Evolutionary conservation across 2,329 filamentous ascomycete genomes (phyloP), one percentile per base, ranked within the genome.

Genomic region (Fusarium sp.): DNA sequence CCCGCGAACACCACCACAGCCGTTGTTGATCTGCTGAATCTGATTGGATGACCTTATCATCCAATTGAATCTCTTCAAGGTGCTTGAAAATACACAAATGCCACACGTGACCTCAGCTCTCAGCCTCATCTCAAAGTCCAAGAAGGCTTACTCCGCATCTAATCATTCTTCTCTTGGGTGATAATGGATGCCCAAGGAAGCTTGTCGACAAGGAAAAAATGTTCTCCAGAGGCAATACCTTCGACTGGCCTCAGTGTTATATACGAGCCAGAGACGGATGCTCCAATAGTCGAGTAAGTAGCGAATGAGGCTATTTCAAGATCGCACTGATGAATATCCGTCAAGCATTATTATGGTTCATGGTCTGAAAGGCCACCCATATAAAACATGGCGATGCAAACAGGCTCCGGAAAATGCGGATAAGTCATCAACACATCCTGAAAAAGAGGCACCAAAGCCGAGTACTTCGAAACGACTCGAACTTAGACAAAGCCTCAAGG

Each of bases 281-380:
- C 10, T 2, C 32, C 49, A 4, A 52, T 52, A 35, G 49, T 25
- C 5, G 49, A 52, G 49, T 52, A 21, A 52, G 47, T 25, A 5
- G 15, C 15, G 10, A 16, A 9, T 25, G 15, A 16, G 9, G 15
- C 4, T 6, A 19, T 46, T 9, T 35, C 1, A 19, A 35, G 6
- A 13, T 25, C 32, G 18, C 2, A 4, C 12, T 19, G 15, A n/a
- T 52, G 16, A 25, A 52, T 12, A 10, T 35, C 9, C 15, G 6
- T 8, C 2, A 16, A 73, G 67, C 25, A 73, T 74, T 15, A 13
- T 73, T 8, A 4, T 74, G 2, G 44, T 73, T 6, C 67, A 71
- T 50, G 70, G 70, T 7, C 42, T 71, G 7, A 33, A 68, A 38
- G 70, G 72, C 4, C 70, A 73, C 21, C 67, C 70, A 6, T 67